Base-by-base conservation (phyloP, 495 filamentous ascomycete genomes). In the Glutinoglossum americanum region DNA sequence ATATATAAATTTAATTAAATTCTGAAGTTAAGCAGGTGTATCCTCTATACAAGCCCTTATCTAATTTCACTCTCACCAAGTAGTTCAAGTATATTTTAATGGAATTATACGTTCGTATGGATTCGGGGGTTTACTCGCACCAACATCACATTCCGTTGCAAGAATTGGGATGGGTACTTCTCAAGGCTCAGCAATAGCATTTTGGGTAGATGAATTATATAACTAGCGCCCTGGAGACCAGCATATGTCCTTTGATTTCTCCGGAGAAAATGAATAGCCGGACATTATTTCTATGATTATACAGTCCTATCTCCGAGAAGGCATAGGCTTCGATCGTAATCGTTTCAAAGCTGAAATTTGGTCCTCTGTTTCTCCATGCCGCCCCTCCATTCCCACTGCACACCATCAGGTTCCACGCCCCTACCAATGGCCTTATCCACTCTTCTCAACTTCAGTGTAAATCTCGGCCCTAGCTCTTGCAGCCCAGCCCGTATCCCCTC, bases 311-410 rank as follows among this genome's bases (percentile, higher is more conserved):
- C 15, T 41, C 47, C 2, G 9, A 51, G 8, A 51, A 51, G 21
- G 5, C 17, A 41, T 17, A 35, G 32, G 47, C 11, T 15, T 9
- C 30, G 15, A 15, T 53, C 19, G 7, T 27, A 1, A 2, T 13
- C 28, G 2, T 17, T 13, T 54, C 73, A 96, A 57, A 97, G 74
- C 67, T 90, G 87, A 68, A 97, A 98, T 70, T 83, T 83, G 59
- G 89, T 98, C 64, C 92, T 75, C 70, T 82, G 68, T 73, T 94
- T 96, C 73, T 98, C 92, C 83, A 89, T 89, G 67, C 78, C 76
- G 4, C 83, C 83, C 71, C 92, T 87, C 89, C 92, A 97, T 65
- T 90, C 85, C 89, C 92, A 97, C 65, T 90, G 85, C 65, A 88
- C 86, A 30, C 87, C 88, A 67, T 79, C 82, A 23, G 74, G 77